These are phyloP conservation scores for Fraxinus angustifolia DNA, from an alignment of 305 asterid genomes.

Conservation along the genomic window DNA sequence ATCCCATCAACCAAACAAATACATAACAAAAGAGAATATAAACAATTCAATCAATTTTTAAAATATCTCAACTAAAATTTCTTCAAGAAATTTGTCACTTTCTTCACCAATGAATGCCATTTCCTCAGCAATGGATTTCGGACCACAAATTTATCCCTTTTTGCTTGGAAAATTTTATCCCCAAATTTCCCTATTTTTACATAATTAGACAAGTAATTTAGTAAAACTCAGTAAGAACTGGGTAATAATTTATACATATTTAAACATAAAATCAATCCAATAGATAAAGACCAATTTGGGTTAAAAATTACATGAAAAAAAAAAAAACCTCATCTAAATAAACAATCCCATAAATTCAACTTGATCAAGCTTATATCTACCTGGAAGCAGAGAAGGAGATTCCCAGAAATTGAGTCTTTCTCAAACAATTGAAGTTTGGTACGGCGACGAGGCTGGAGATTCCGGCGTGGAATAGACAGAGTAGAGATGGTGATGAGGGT, in stretches of 20 bases:
- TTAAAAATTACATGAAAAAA: background rate
- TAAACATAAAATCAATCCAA: background rate
- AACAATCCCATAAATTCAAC: background rate
- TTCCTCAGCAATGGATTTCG: background rate
- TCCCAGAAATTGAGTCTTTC: background rate
- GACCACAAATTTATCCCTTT: background rate
- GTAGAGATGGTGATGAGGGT: background rate
- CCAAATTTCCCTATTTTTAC: background rate
- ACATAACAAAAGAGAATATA: slow-evolving; percentile 23
- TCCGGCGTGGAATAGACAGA: background rate
- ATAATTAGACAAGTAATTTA: too few species aligned
- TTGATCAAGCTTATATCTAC: background rate
- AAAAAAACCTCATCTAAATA: background rate
- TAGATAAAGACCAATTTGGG: background rate
- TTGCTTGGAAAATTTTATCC: background rate
- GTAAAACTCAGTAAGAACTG: background rate
- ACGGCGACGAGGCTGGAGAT: background rate
- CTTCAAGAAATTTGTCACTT: background rate
- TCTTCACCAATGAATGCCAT: background rate
- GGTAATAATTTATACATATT: background rate
- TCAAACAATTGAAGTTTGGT: background rate
- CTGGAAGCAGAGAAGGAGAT: background rate
- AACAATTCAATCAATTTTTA: background rate
- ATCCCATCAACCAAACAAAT: slow-evolving; percentile 70
- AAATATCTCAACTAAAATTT: background rate